phyloP scores from a whole-genome alignment of 805 yeast species.

The Ogataea haglerorum region DNA sequence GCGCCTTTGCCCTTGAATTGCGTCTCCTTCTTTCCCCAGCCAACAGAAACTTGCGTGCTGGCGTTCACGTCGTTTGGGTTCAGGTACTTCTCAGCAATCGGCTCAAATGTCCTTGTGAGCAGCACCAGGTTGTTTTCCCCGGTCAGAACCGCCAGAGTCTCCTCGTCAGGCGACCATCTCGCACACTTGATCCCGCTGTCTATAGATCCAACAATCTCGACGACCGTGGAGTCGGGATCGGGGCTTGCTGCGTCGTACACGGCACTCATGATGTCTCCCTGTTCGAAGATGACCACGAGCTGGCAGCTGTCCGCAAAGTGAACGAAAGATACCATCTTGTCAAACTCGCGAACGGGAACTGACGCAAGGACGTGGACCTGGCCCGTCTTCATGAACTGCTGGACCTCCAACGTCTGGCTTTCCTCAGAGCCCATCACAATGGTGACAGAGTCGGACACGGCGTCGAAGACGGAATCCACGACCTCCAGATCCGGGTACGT shows the following conservation, averaged over 20 bases:
- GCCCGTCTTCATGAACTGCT: constrained; percentile 68
- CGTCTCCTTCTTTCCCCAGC: constrained; percentile 98
- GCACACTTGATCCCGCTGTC: constrained; percentile 75
- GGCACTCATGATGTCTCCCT: constrained; percentile 75
- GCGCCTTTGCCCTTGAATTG: constrained; percentile 96
- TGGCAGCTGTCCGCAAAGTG: constrained; percentile 72
- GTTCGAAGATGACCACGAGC: constrained; percentile 59
- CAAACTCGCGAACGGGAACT: constrained; percentile 46
- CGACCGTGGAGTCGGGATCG: constrained; percentile 52
- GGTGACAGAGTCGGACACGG: constrained; percentile 69
- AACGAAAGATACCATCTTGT: constrained; percentile 48
- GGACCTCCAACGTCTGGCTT: constrained; percentile 64
- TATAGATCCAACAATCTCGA: constrained; percentile 79
- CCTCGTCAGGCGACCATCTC: constrained; percentile 90
- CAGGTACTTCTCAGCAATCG: constrained; percentile 62
- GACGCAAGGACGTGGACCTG: constrained; percentile 55
- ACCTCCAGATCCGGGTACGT: constrained; percentile 66
- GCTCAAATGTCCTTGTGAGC: constrained; percentile 75
- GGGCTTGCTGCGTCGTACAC: constrained; percentile 48
- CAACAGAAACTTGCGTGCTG: constrained; percentile 88
- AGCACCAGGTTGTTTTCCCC: constrained; percentile 56
- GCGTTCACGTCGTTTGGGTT: constrained; percentile 58
- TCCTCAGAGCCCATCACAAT: constrained; percentile 56
- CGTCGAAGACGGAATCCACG: constrained; percentile 59
- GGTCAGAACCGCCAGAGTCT: constrained; percentile 70